Conservation (phyloP, 805 yeast species). For the Monosporozyma unispora region DNA sequence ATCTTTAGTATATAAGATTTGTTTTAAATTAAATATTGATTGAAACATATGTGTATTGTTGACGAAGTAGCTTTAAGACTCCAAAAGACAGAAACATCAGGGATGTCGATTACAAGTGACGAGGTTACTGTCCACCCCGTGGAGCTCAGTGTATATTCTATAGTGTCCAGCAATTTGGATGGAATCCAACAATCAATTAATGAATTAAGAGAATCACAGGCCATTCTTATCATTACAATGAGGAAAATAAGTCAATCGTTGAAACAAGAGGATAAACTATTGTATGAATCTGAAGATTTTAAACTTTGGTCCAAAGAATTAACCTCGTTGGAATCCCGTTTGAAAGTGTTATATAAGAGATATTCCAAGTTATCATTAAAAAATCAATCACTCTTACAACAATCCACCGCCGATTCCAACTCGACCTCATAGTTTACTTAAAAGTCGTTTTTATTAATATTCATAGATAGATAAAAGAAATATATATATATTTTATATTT, state of each 20-base stretch:
- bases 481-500: not conserved
- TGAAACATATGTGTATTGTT: no score
- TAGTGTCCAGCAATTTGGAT: constrained; percentile 25
- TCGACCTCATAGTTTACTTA: not conserved
- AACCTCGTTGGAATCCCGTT: constrained; percentile 3
- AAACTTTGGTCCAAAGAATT: constrained; percentile 9
- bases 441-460: not conserved
- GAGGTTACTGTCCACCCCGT: constrained; percentile 22
- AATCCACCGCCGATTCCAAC: not conserved
- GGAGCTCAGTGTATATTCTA: constrained; percentile 25
- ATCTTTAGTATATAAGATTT: not conserved
- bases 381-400: not conserved
- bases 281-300: constrained; percentile 14
- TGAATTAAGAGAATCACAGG: constrained; percentile 27
- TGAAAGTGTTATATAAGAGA: constrained; percentile 7
- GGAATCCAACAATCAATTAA: constrained; percentile 26
- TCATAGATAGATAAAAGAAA: not conserved
- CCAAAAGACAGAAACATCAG: no score
- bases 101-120: not conserved
- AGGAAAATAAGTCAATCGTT: constrained; percentile 18
- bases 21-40: not conserved
- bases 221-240: constrained; percentile 20
- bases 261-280: constrained; percentile 14
- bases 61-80: no score
- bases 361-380: constrained; percentile 5